A percentile compares a stretch with the other conserved stretches of the same genome.
Evolutionary conservation across 345 rosid species (phyloP).

Genomic region (Citrus sp.): DNA sequence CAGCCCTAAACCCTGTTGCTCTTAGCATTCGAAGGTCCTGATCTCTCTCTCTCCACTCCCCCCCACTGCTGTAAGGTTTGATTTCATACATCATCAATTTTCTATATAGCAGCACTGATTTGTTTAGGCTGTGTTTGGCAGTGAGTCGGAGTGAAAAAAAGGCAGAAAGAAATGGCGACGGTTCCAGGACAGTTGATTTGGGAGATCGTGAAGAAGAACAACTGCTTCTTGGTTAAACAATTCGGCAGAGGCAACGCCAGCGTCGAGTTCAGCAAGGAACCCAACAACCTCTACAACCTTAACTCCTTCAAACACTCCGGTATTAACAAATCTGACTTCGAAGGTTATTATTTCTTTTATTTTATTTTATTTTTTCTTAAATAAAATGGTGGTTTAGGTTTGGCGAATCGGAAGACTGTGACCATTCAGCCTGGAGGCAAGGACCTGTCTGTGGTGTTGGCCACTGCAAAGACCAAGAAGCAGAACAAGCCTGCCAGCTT

Average conservation of each 20-base stretch:
- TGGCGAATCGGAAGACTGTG: constrained; percentile 62
- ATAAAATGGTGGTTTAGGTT: constrained; percentile 26
- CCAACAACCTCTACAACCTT: constrained; percentile 70
- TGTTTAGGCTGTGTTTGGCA: neutral
- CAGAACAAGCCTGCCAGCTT: constrained; percentile 63
- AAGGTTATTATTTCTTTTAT: neutral
- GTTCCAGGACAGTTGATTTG: constrained; percentile 70
- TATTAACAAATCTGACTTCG: neutral
- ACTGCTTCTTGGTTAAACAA: constrained; percentile 69
- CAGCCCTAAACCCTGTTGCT: neutral
- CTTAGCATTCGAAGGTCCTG: neutral
- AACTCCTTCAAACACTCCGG: constrained; percentile 86
- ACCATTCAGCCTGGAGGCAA: constrained; percentile 49
- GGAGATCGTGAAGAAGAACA: constrained; percentile 83
- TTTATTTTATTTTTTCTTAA: neutral
- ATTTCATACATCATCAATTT: neutral
- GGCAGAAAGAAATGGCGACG: constrained; percentile 50
- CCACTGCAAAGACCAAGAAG: constrained; percentile 70
- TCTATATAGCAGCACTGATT: neutral
- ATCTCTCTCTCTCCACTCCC: neutral
- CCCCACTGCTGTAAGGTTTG: too few species aligned
- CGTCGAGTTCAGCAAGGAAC: constrained; percentile 70
- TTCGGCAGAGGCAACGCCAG: constrained; percentile 63
- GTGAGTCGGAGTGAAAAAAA: neutral
- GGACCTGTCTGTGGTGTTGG: constrained; percentile 47